Conservation (phyloP, 2,329 filamentous ascomycete genomes). For the Colletotrichum sp. region DNA sequence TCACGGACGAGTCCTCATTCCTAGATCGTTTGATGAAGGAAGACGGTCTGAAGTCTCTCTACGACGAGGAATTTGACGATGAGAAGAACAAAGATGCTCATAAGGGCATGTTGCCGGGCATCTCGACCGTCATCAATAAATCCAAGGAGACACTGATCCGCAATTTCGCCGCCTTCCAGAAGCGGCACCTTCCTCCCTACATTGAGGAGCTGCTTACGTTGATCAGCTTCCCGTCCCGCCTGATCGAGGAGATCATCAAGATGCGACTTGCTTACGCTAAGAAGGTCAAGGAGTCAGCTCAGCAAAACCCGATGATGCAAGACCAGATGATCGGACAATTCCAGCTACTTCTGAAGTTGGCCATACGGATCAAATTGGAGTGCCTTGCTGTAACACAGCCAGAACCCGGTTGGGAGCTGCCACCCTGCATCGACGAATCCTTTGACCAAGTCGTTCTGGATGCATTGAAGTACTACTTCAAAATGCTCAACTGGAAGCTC, state of each 20-base stretch:
- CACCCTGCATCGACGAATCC: conserved; percentile 94
- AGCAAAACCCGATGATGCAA: conserved; percentile 91
- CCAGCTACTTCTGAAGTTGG: conserved; percentile 88
- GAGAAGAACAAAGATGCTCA: conserved; percentile 41
- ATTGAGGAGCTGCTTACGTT: conserved; percentile 95
- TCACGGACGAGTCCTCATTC: conserved; percentile 91
- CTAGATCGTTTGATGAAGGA: conserved; percentile 95
- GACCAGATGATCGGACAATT: conserved; percentile 99
- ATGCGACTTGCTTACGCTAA: conserved; percentile 90
- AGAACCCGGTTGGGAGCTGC: conserved; percentile 92
- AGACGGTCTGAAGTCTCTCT: conserved; percentile 89
- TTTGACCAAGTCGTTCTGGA: conserved; percentile 93
- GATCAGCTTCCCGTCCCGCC: conserved; percentile 94
- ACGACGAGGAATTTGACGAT: conserved; percentile 63
- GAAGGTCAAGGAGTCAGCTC: conserved; percentile 93
- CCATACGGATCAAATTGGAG: conserved; percentile 89
- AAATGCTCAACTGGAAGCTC: conserved; percentile 97
- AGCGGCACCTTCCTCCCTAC: conserved; percentile 91
- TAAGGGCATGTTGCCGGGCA: conserved; percentile 82
- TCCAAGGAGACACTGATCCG: conserved; percentile 89
- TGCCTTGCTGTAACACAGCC: conserved; percentile 84
- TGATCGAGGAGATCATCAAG: conserved; percentile 96
- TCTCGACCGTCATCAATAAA: conserved; percentile 88
- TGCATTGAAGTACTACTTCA: conserved; percentile 97
- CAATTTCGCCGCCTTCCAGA: conserved; percentile 83